Base-by-base conservation (phyloP, 1,284 basidiomycete genomes). In the Ceratobasidium papillatum region DNA sequence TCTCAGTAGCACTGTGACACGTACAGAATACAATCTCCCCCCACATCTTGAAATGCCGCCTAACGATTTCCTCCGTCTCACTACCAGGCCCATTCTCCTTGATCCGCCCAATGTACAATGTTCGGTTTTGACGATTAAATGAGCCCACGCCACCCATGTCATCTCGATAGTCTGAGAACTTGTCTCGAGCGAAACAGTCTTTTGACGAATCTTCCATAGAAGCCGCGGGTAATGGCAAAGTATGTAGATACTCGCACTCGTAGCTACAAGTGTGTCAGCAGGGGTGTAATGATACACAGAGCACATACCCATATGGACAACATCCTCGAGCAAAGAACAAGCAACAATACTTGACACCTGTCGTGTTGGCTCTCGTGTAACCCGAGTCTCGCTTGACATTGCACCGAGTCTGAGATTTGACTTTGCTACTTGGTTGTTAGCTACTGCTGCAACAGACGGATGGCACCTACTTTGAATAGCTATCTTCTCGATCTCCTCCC, bases 111-210 rank as follows among this genome's bases (percentile, higher is more conserved):
- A 99, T 90, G 81, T 99, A 99, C 22, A 99, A 82, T 54, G 98
- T 99, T 76, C 96, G 86, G 82, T 99, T 99, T 81, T 95, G 90
- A 51, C 96, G 86, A 80, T 92, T 94, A 84, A 99, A 98, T 73
- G 94, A 95, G 25, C 97, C 97, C 30, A 99, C 97, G 82, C 97
- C 97, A 78, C 97, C 98, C 97, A 99, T 99, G 83, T 99, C 98
- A 82, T 99, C 97, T 77, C 97, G 87, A 84, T 99, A 99, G 82
- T 96, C 95, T 0, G 96, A 87, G 82, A 98, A 98, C 84, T 99
- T 99, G 85, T 98, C 96, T 72, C 97, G 87, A 0, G 95, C 96
- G 81, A 99, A 99, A 81, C 95, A 96, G 82, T 99, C 97, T 81
- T 96, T 93, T 3, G 95, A 95, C 61, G 92, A 91, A 82, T 99